Conservation (phyloP, 495 filamentous ascomycete genomes). For the Xylaria venustula region DNA sequence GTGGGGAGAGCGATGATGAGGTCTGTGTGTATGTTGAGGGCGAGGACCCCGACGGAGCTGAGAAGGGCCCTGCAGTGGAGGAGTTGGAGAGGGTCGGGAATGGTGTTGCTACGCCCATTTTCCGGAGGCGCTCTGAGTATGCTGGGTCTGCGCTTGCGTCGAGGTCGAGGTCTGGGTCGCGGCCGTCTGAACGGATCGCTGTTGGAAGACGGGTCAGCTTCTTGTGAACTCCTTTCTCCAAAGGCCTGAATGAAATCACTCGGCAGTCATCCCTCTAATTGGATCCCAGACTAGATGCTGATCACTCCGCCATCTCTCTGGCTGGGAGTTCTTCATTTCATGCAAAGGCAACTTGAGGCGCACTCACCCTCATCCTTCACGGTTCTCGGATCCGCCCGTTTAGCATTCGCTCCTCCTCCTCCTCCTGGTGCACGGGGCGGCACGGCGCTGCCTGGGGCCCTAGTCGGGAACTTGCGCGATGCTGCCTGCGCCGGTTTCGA, state of each 20-base stretch:
- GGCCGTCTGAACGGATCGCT: slow-evolving; percentile 32
- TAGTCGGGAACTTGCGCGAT: slow-evolving; percentile 42
- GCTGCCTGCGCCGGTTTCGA: slow-evolving; percentile 36
- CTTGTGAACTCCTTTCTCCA: not conserved
- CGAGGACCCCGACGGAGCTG: slow-evolving; percentile 12
- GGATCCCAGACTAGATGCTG: too few species aligned
- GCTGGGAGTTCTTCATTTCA: not conserved
- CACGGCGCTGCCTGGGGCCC: slow-evolving; percentile 33
- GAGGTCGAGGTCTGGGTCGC: slow-evolving; percentile 28
- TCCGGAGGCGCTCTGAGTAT: slow-evolving; percentile 40
- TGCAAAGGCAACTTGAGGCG: not conserved
- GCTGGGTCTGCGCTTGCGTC: slow-evolving; percentile 28
- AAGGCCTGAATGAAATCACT: too few species aligned
- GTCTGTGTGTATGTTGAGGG: slow-evolving; percentile 12
- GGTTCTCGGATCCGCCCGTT: not conserved
- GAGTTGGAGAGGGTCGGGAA: slow-evolving; percentile 46
- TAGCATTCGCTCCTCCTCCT: slow-evolving; percentile 8
- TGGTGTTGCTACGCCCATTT: slow-evolving; percentile 49
- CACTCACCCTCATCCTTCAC: slow-evolving; percentile 39
- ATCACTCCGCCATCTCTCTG: too few species aligned
- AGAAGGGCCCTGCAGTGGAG: slow-evolving; percentile 34
- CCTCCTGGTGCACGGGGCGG: slow-evolving; percentile 19
- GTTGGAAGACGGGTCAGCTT: not conserved
- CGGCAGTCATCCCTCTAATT: too few species aligned
- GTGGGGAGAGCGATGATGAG: slow-evolving; percentile 2